Evolutionary conservation across 2,329 filamentous ascomycete genomes (phyloP), one percentile per base, ranked within the genome.

Genomic region (Fusarium napiforme): DNA sequence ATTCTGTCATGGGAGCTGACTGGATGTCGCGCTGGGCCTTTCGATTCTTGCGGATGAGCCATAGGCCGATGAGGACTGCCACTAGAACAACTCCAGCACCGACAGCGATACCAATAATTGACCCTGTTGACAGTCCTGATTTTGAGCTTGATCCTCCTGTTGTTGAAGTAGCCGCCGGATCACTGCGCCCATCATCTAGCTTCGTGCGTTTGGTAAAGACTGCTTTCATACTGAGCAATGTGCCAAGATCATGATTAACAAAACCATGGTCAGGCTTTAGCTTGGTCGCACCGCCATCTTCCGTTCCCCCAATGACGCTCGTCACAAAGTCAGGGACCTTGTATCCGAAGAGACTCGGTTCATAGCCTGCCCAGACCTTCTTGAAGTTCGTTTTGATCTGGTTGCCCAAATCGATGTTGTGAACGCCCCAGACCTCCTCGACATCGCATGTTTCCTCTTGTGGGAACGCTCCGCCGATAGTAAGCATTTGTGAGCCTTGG

Each of bases 331-430:
- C 2, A 21, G 58, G 49, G 2, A 60, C 49, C 36, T 57, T 57
- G 18, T 60, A 60, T 1, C 49, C 49, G 19, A 60, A 36, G 10
- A 60, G 50, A 28, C 14, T 12, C 10, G 58, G 58, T 12, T 60
- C 58, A 34, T 60, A 60, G 7, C 58, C 58, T 11, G 58, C 58
- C 58, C 58, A 60, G 6, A 36, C 49, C n/a, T 60, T 55, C n/a
- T 60, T 60, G 28, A 60, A 60, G n/a, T 56, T 60, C 2, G 28
- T 9, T 12, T 36, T 60, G 14, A 60, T 60, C 50, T n/a, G 47
- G 12, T 60, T 26, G 14, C 58, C 49, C 9, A 57, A 5, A 34
- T 60, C 58, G 7, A 60, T 57, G 4, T 60, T 60, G 0, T 60
- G 58, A 9, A 60, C 49, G 6, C 58, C 58, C 58, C 58, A 60